Evolutionary conservation across 169 alveolate genomes (phyloP).

Genomic region (Plasmodium relictum): DNA sequence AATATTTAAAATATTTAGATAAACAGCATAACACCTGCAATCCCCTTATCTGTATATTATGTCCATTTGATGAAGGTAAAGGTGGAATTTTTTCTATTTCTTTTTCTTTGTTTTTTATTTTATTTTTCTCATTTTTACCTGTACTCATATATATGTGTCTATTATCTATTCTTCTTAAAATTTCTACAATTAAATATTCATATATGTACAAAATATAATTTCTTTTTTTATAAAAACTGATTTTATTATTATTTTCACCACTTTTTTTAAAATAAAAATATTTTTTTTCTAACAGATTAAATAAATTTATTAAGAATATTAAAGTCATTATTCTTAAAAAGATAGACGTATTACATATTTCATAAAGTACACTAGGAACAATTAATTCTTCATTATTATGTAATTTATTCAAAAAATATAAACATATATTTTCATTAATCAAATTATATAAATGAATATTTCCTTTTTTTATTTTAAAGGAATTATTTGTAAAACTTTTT

Average conservation of each 20-base stretch:
- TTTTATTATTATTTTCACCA: neutral
- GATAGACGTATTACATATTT: conserved; percentile 22
- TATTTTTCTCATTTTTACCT: neutral
- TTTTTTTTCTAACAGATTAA: conserved; percentile 22
- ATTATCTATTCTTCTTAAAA: conserved; percentile 5
- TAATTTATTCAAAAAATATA: conserved; percentile 6
- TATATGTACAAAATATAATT: neutral
- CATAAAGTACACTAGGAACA: conserved; percentile 24
- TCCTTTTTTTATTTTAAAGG: conserved; percentile 37
- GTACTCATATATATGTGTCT: neutral
- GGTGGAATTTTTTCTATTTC: conserved; percentile 33
- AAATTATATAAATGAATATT: conserved; percentile 21
- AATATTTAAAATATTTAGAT: conserved; percentile 45
- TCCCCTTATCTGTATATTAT: conserved; percentile 74
- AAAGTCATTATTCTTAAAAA: conserved; percentile 36
- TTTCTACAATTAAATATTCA: neutral
- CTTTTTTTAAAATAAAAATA: neutral
- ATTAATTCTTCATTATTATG: conserved; percentile 10
- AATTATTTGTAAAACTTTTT: conserved; percentile 36
- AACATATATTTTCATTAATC: conserved; percentile 34
- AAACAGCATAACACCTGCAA: conserved; percentile 79
- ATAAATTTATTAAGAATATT: conserved; percentile 41
- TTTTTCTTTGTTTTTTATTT: neutral
- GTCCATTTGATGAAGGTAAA: conserved; percentile 79
- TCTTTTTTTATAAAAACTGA: neutral